These are phyloP conservation scores for Alloteropsis semialata DNA, from an alignment of 176 grass and related monocot species.

Conservation along the genomic window DNA sequence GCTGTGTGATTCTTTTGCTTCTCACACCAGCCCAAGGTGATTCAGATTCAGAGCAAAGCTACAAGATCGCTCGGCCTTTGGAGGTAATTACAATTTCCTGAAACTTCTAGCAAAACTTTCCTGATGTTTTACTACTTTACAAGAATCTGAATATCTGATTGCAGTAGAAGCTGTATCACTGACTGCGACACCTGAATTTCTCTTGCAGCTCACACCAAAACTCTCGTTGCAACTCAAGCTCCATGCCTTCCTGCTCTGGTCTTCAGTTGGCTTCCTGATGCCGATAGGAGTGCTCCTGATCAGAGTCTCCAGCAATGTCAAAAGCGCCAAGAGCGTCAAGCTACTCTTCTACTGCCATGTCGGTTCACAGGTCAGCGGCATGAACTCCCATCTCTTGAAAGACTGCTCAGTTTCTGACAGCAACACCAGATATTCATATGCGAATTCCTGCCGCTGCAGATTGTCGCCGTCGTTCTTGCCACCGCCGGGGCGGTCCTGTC, in stretches of 20 bases:
- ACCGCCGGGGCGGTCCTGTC: constrained; percentile 81
- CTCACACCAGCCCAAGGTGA: background rate
- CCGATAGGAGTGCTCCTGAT: constrained; percentile 76
- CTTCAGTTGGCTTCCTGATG: constrained; percentile 83
- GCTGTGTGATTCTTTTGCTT: constrained; percentile 24
- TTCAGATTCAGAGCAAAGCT: constrained; percentile 31
- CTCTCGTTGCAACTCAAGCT: constrained; percentile 73
- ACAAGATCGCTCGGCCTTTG: constrained; percentile 18
- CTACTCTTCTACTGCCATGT: constrained; percentile 85
- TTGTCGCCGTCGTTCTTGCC: constrained; percentile 57
- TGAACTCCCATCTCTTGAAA: background rate
- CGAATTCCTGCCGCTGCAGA: constrained; percentile 45
- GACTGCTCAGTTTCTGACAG: background rate
- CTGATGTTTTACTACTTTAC: background rate
- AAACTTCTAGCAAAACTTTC: background rate
- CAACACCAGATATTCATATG: background rate
- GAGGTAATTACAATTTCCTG: constrained; percentile 32
- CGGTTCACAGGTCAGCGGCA: constrained; percentile 51
- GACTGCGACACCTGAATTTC: background rate
- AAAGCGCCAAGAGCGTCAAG: constrained; percentile 42
- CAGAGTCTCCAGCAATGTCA: constrained; percentile 49
- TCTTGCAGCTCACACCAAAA: constrained; percentile 58
- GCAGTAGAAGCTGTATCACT: background rate
- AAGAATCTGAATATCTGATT: background rate
- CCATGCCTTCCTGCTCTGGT: constrained; percentile 88